Conservation (phyloP, 176 grass and related monocot genomes). For the Canna indica region DNA sequence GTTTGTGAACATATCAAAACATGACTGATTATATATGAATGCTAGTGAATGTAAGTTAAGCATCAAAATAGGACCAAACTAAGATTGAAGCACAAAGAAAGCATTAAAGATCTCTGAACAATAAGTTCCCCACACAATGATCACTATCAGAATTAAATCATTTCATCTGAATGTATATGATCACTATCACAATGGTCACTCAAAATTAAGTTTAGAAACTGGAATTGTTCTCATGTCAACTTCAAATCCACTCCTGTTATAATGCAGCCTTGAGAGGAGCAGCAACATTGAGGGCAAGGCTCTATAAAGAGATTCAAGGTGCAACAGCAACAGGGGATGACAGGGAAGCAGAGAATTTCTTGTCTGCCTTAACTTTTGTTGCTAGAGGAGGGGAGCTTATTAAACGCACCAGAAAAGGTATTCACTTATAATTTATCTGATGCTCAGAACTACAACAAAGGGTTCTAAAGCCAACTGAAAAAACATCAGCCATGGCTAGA, state of each 20-base stretch:
- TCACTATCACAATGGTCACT: background rate
- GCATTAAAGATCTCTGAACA: background rate
- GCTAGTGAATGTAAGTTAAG: no score
- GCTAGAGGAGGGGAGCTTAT: slow-evolving; percentile 77
- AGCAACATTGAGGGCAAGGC: slow-evolving; percentile 69
- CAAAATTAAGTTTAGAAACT: background rate
- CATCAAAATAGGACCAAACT: no score
- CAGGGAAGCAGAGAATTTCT: slow-evolving; percentile 39
- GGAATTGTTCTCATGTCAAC: background rate
- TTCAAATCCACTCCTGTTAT: background rate
- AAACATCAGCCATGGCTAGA: background rate
- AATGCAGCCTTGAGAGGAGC: slow-evolving; percentile 55
- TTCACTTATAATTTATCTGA: background rate
- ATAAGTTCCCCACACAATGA: background rate
- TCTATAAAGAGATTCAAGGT: slow-evolving; percentile 66
- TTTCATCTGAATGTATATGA: background rate
- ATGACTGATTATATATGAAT: no score
- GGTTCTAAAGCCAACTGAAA: background rate
- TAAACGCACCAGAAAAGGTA: slow-evolving; percentile 83
- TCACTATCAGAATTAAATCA: background rate
- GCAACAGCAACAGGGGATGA: slow-evolving; percentile 36
- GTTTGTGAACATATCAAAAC: no score
- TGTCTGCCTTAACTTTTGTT: slow-evolving; percentile 61
- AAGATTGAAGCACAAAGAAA: background rate
- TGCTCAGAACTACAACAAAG: background rate